These are phyloP conservation scores for Gardenia jasminoides DNA, from an alignment of 257 asterid genomes.

Conservation along the genomic window DNA sequence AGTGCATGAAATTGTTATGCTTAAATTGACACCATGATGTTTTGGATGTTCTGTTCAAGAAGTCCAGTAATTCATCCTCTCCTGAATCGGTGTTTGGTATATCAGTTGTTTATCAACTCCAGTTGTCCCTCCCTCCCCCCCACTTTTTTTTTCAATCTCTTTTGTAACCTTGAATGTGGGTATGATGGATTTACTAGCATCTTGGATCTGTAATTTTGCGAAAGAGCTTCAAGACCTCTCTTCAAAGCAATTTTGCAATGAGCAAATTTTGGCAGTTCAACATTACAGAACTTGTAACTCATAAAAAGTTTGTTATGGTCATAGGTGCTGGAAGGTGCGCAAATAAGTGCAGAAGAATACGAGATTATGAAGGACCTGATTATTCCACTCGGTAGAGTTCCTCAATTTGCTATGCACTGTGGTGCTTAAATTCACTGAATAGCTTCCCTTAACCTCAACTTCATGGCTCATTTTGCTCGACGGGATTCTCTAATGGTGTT, in stretches of 20 bases:
- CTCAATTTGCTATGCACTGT: conserved; percentile 71
- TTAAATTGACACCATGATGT: not conserved
- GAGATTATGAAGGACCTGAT: conserved; percentile 86
- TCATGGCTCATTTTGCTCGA: not conserved
- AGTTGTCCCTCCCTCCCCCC: too few species aligned
- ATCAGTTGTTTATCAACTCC: not conserved
- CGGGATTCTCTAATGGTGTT: not conserved
- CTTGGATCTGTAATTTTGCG: not conserved
- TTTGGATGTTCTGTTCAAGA: not conserved
- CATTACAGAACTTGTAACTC: not conserved
- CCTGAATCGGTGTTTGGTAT: too few species aligned
- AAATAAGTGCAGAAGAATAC: conserved; percentile 59
- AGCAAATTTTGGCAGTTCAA: not conserved
- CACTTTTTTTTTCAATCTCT: not conserved
- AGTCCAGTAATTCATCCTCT: too few species aligned
- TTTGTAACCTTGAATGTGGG: not conserved
- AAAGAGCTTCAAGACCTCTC: too few species aligned
- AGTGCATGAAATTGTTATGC: not conserved
- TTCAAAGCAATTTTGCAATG: not conserved
- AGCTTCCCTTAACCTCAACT: not conserved
- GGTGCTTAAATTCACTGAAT: conserved; percentile 47
- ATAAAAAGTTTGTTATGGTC: conserved; percentile 11
- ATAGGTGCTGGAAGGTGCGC: conserved; percentile 78
- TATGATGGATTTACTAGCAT: not conserved
- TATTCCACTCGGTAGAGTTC: conserved; percentile 87